Evolutionary conservation across 495 filamentous ascomycete species (phyloP), one percentile per base, ranked within the genome.

Genomic region (Durotheca rogersii): DNA sequence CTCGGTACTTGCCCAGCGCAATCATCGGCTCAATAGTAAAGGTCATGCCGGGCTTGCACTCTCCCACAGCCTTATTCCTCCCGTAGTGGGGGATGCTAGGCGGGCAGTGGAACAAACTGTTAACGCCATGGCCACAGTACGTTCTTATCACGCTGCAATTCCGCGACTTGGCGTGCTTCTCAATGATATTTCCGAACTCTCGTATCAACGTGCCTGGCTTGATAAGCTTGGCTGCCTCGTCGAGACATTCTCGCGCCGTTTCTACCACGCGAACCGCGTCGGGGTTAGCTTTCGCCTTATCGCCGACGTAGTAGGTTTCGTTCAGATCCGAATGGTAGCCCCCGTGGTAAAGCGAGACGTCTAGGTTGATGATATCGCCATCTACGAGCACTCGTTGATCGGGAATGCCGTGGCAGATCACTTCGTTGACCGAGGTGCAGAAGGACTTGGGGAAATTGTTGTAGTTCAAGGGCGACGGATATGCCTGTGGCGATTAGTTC

Each of bases 21-120:
- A 95, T 87, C 89, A 95, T 95, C 11, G 89, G 89, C 70, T 95
- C 89, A 49, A 95, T 94, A 1, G 90, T 94, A 50, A 95, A 95
- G 54, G 86, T 90, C 90, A 94, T 93, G 23, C 90, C 89, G 4
- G 83, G 80, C 71, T 93, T 92, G 32, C 88, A 89, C 14, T 81
- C 81, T 32, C 89, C 89, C 0, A 93, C 86, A 0, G 89, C 89
- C 80, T 93, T 95, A 67, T 94, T 95, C 70, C 88, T 91, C 21
- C 77, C 87, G 58, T 94, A 95, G 67, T 95, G 89, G 2, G 90
- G 89, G 11, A 95, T 78, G 62, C 89, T 92, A 10, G 89, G 89
- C 7, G 87, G 79, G 62, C 81, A 82, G 68, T 95, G 89, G 77
- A 95, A 95, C 27, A 91, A 70, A 30, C 76, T 82, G 67, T 93